These are phyloP conservation scores for Aspergillus sp. DNA, from an alignment of 2,329 filamentous ascomycete species.

Conservation along the genomic window DNA sequence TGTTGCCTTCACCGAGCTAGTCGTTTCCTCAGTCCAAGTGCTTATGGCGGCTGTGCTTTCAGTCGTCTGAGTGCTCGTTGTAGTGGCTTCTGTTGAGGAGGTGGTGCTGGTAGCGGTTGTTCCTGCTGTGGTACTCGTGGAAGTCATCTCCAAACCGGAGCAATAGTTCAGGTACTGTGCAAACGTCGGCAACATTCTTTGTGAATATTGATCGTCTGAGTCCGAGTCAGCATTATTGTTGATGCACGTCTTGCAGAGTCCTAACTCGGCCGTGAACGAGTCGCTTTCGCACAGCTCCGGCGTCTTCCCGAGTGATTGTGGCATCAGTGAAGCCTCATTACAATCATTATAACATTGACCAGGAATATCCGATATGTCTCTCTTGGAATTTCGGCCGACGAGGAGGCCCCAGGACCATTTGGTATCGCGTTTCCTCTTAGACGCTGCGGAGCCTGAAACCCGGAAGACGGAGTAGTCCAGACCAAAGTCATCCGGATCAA, in stretches of 20 bases:
- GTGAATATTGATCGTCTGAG: background rate
- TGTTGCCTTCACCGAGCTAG: no score
- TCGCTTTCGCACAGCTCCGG: constrained; percentile 5
- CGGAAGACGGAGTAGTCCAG: no score
- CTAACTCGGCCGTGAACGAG: constrained; percentile 10
- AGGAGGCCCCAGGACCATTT: background rate
- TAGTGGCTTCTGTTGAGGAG: no score
- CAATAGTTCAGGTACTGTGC: constrained; percentile 7
- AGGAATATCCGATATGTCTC: constrained; percentile 4
- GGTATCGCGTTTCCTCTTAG: no score
- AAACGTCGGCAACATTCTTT: constrained; percentile 4
- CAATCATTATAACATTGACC: constrained; percentile 48
- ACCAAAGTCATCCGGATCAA: no score
- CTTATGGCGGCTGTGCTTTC: no score
- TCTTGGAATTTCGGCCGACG: constrained; percentile 28
- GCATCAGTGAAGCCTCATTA: constrained; percentile 45
- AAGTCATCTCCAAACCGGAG: background rate
- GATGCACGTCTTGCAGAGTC: background rate
- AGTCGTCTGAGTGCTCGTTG: no score
- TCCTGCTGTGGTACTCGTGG: background rate
- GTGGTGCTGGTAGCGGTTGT: no score
- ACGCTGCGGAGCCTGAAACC: no score
- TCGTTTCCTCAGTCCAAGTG: no score
- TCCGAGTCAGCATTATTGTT: background rate
- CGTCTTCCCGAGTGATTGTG: constrained; percentile 43